Conservation (phyloP, 2,329 filamentous ascomycete genomes). For the Orbilia ellipsospora region DNA sequence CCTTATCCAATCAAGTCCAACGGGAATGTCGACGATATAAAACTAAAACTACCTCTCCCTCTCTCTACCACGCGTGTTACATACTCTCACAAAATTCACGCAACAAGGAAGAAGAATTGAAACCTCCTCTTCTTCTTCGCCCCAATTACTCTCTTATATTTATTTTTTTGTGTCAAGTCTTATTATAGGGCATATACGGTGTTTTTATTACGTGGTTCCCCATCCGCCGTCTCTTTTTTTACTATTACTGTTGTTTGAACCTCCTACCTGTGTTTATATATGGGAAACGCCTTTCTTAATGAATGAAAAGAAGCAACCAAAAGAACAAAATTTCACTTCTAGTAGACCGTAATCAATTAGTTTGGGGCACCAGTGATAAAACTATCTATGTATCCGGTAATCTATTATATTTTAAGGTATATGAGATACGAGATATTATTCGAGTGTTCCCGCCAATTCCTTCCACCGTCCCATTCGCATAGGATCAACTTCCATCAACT, state of each 20-base stretch:
- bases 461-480: constrained; percentile 46
- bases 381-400: not conserved
- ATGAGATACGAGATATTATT: constrained; percentile 12
- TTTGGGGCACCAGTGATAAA: too few species aligned
- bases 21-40: too few species aligned
- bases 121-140: constrained; percentile 21
- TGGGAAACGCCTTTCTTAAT: constrained; percentile 55
- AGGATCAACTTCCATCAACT: constrained; percentile 40
- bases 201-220: constrained; percentile 46
- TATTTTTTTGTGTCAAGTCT: constrained; percentile 45
- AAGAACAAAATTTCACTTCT: not conserved
- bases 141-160: constrained; percentile 1
- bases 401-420: not conserved
- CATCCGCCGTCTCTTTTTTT: constrained; percentile 10
- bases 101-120: not conserved
- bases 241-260: constrained; percentile 32
- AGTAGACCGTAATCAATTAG: not conserved
- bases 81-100: constrained; percentile 10
- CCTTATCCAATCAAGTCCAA: not conserved
- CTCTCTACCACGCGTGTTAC: constrained; percentile 7
- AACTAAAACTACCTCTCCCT: constrained; percentile 17
- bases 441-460: constrained; percentile 26
- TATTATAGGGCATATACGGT: constrained; percentile 54
- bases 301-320: constrained; percentile 50
- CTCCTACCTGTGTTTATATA: constrained; percentile 58